Percentiles rank a stretch among this genome's conserved stretches.
Conservation (phyloP, 2,329 filamentous ascomycete species). For the Colletotrichum gigasporum region DNA sequence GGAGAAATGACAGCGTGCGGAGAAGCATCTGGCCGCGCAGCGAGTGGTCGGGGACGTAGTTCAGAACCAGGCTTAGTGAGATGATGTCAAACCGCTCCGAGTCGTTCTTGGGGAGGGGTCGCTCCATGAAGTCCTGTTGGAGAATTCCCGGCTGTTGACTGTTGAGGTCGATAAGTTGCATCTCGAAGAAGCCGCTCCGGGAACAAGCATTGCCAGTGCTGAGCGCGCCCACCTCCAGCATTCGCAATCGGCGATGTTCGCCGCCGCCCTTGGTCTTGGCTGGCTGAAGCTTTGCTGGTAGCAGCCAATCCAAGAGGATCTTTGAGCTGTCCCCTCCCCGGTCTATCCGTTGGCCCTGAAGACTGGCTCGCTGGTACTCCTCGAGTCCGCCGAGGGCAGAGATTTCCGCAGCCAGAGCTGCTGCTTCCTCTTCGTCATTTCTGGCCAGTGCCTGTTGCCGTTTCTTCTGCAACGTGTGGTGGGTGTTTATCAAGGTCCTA, state of each 20-base stretch:
- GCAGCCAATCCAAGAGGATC: conserved; percentile 71
- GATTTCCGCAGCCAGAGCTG: conserved; percentile 61
- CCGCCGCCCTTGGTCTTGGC: conserved; percentile 20
- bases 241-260: conserved; percentile 53
- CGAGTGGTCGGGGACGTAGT: conserved; percentile 85
- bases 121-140: conserved; percentile 93
- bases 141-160: conserved; percentile 84
- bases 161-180: conserved; percentile 89
- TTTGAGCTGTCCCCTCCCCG: conserved; percentile 74
- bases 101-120: conserved; percentile 73
- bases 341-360: conserved; percentile 73
- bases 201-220: conserved; percentile 89
- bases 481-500: conserved; percentile 70
- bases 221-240: conserved; percentile 91
- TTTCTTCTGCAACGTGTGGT: conserved; percentile 72
- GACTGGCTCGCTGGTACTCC: conserved; percentile 72
- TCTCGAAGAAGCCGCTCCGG: conserved; percentile 72
- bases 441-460: conserved; percentile 61
- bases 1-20: conserved; percentile 77
- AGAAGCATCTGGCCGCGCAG: conserved; percentile 86
- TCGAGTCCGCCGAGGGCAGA: conserved; percentile 68
- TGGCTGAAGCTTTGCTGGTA: conserved; percentile 41
- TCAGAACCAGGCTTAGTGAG: conserved; percentile 90
- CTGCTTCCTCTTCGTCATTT: conserved; percentile 61
- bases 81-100: conserved; percentile 85